Conservation (phyloP, 1,284 basidiomycete genomes). For the Pseudozyma thailandica region DNA sequence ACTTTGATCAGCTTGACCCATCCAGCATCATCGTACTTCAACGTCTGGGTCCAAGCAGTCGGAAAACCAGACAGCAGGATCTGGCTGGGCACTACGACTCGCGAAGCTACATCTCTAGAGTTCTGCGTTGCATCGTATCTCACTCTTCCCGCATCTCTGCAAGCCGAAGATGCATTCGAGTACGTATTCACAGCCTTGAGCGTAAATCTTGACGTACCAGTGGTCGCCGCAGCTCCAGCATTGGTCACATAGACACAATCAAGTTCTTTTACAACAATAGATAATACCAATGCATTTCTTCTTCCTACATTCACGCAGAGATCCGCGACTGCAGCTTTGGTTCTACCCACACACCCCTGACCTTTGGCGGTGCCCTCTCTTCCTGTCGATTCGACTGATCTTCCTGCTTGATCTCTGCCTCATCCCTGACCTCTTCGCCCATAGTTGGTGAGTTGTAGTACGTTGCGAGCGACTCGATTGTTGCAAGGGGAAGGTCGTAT, state of each 20-base stretch:
- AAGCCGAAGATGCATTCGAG: conserved; percentile 1
- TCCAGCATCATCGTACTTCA: conserved; percentile 9
- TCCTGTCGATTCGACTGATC: conserved; percentile 40
- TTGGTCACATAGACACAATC: background rate
- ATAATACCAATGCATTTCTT: background rate
- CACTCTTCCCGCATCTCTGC: conserved; percentile 1
- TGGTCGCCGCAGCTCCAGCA: background rate
- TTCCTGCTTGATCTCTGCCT: conserved; percentile 10
- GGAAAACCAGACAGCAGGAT: conserved; percentile 5
- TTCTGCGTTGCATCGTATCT: conserved; percentile 23
- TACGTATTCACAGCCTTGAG: conserved; percentile 17
- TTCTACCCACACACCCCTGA: conserved; percentile 43
- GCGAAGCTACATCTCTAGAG: conserved; percentile 31
- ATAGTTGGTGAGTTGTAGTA: conserved; percentile 53
- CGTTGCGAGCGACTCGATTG: conserved; percentile 36
- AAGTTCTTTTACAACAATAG: background rate
- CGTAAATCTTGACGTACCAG: background rate
- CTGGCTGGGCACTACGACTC: conserved; percentile 42
- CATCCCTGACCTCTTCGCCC: conserved; percentile 45
- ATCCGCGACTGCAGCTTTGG: conserved; percentile 33
- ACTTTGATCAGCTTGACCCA: background rate
- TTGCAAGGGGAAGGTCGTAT: conserved; percentile 43
- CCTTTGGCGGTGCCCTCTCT: conserved; percentile 32
- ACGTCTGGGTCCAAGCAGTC: conserved; percentile 25
- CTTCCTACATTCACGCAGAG: conserved; percentile 2